These are phyloP conservation scores for Trichocladium uniseriatum DNA, from an alignment of 495 filamentous ascomycete species.

Conservation along the genomic window DNA sequence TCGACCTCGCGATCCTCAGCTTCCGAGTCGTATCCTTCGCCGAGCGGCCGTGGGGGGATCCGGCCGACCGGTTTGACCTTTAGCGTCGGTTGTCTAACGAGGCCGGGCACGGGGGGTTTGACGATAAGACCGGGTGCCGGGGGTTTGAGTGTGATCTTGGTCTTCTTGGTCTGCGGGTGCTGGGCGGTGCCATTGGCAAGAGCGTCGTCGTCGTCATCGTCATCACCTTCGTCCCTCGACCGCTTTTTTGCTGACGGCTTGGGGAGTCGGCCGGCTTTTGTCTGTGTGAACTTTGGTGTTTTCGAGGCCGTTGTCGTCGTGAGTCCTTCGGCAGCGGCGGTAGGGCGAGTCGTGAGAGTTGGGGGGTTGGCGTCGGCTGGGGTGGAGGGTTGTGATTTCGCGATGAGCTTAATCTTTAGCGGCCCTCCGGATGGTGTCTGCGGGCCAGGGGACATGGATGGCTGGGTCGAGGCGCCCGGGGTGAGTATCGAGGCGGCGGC, in stretches of 20 bases:
- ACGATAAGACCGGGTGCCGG: constrained; percentile 15
- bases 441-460: constrained; percentile 18
- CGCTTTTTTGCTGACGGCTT: constrained; percentile 44
- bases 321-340: neutral
- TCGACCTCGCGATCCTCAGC: constrained; percentile 82
- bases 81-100: constrained; percentile 25
- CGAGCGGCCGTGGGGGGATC: constrained; percentile 55
- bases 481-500: neutral
- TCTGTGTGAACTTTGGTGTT: constrained; percentile 27
- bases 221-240: constrained; percentile 31
- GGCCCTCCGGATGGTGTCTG: constrained; percentile 32
- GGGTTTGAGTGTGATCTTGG: constrained; percentile 31
- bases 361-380: constrained; percentile 28
- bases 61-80: constrained; percentile 38
- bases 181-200: constrained; percentile 19
- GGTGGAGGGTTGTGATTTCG: constrained; percentile 39
- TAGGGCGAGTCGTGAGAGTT: neutral
- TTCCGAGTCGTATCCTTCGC: constrained; percentile 95
- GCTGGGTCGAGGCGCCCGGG: constrained; percentile 4
- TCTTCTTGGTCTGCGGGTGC: constrained; percentile 30
- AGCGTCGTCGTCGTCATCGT: constrained; percentile 36
- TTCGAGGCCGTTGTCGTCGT: constrained; percentile 2
- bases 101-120: constrained; percentile 12
- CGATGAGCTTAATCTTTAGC: constrained; percentile 43
- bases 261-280: constrained; percentile 39